phyloP scores from a whole-genome alignment of 2,329 filamentous ascomycete genomes.

The Fusarium veterinarium region DNA sequence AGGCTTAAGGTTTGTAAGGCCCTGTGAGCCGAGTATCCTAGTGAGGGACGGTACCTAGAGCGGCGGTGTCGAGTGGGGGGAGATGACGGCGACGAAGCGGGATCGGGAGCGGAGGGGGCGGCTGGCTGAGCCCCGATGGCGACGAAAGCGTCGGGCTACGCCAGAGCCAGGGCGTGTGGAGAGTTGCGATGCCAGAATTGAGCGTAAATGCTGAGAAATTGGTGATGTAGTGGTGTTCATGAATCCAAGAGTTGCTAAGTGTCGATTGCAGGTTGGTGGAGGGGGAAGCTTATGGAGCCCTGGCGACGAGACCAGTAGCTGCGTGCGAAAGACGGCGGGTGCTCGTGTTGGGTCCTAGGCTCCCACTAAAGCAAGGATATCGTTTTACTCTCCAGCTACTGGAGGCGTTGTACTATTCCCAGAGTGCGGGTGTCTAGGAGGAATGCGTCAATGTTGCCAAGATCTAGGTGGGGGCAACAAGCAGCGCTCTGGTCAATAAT shows the following conservation, averaged over 20 bases:
- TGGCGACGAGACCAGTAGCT: slow-evolving; percentile 7
- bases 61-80: slow-evolving; percentile 36
- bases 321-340: slow-evolving; percentile 19
- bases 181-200: slow-evolving; percentile 31
- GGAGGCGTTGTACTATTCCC: background rate
- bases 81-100: slow-evolving; percentile 39
- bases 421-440: slow-evolving; percentile 13
- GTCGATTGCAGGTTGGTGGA: slow-evolving; percentile 20
- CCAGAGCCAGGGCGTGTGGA: slow-evolving; percentile 30
- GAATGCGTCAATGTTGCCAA: slow-evolving; percentile 37
- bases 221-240: slow-evolving; percentile 42
- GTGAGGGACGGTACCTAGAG: slow-evolving; percentile 27
- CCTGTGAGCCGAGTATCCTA: slow-evolving; percentile 15
- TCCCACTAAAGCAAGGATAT: slow-evolving; percentile 23
- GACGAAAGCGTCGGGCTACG: slow-evolving; percentile 38
- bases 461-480: slow-evolving; percentile 35
- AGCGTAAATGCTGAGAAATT: slow-evolving; percentile 26
- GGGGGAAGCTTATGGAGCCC: slow-evolving; percentile 24
- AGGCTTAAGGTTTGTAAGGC: slow-evolving; percentile 20
- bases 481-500: background rate
- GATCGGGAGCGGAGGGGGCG: slow-evolving; percentile 30
- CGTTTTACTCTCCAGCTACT: background rate
- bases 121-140: slow-evolving; percentile 38
- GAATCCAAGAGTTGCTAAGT: slow-evolving; percentile 33
- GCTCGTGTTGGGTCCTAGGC: slow-evolving; percentile 26